Base-by-base conservation (phyloP, 345 rosid genomes). In the Carallia pectinifolia region DNA sequence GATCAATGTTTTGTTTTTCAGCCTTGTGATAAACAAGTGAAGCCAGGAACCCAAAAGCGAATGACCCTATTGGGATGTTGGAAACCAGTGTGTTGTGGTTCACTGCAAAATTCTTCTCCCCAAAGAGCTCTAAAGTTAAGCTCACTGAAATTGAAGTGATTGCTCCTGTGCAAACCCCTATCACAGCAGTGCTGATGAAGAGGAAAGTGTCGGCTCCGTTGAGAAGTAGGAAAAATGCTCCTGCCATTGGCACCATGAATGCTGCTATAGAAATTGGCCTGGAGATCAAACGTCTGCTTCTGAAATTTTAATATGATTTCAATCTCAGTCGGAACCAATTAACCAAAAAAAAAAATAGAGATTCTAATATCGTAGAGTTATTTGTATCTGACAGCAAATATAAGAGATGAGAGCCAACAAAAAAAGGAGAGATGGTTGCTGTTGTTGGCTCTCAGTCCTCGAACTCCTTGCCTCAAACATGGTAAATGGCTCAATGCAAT, bases 81-180 rank as follows among this genome's bases (percentile, higher is more conserved):
- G 73, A 87, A 1, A 89, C 96, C 36, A 94, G 79, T 0, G 91
- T 70, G 67, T 94, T 94, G 40, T 94, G 98, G 77, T 94, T 94
- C 17, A 91, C 85, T 8, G 90, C 74, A 61, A 94, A 91, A 50
- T 87, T 76, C 31, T 15, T 83, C 1, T 81, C 73, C 39, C 98
- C 98, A 61, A 94, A 91, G 6, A 91, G 83, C 67, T 89, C 93
- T 0, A 87, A 65, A 1, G 97, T 94, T 71, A 84, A 78, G 16
- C 91, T 63, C 3, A 88, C 95, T 0, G 98, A 66, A 19, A 91
- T 81, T 40, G 97, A 86, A 4, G 90, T 85, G 62, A 94, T 88
- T 17, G 96, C 89, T 4, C 98, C 97, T 0, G 87, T 85, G 53
- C 87, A 87, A 1, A 86, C 44, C 0, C 95, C 93, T 4, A 94